phyloP scores from a whole-genome alignment of 352 stramenopile species.

The Paralagenidium karlingii region DNA sequence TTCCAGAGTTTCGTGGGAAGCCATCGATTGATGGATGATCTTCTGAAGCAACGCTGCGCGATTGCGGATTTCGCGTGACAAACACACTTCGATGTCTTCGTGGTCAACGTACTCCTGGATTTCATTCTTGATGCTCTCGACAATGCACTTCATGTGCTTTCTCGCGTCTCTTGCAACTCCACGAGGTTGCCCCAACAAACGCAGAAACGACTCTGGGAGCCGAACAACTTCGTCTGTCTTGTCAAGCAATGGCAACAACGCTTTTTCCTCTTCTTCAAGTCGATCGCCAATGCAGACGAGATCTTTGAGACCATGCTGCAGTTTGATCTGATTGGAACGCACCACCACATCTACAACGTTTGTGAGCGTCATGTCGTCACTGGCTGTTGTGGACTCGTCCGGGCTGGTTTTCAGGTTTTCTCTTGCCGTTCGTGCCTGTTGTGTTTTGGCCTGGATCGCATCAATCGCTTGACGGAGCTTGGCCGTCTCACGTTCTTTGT shows the following conservation, averaged over 20 bases:
- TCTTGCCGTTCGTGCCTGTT: not conserved
- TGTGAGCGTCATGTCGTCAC: too few relatives aligned
- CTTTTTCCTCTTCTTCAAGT: not conserved
- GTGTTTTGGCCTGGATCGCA: not conserved
- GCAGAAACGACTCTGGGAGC: not conserved
- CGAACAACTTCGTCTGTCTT: not conserved
- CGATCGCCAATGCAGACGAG: not conserved
- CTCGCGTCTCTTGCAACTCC: too few relatives aligned
- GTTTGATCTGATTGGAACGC: not conserved
- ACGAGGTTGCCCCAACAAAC: not conserved
- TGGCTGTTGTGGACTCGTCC: too few relatives aligned
- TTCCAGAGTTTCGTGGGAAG: constrained; percentile 18
- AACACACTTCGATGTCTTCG: constrained; percentile 36
- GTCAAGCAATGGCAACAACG: not conserved
- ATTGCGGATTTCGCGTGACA: constrained; percentile 34
- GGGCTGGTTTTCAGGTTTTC: too few relatives aligned
- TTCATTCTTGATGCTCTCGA: constrained; percentile 16
- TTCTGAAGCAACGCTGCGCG: constrained; percentile 29
- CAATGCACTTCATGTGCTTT: too few relatives aligned
- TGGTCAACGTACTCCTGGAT: constrained; percentile 16
- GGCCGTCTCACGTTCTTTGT: too few relatives aligned
- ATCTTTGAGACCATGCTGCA: not conserved
- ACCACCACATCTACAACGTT: not conserved
- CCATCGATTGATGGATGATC: constrained; percentile 21
- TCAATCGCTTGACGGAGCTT: not conserved